Percentiles rank a stretch among this genome's conserved stretches.
Conservation (phyloP, 78 protist genomes). For the Ministeria vibrans region DNA sequence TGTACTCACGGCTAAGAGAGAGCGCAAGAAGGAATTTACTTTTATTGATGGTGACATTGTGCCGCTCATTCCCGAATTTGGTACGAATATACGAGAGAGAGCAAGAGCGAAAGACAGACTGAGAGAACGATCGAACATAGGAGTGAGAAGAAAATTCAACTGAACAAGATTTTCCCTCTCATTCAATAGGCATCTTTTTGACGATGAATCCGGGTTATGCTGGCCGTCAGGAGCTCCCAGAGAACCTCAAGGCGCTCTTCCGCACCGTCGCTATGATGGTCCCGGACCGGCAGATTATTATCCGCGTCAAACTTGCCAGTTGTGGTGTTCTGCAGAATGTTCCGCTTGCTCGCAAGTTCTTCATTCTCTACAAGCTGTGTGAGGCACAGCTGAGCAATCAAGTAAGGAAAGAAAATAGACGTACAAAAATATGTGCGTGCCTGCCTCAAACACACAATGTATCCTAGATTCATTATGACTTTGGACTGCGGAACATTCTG, state of each 20-base stretch:
- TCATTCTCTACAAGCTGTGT: conserved; percentile 90
- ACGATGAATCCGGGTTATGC: conserved; percentile 93
- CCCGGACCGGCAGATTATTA: conserved; percentile 76
- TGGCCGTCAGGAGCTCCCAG: conserved; percentile 92
- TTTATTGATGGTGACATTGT: conserved; percentile 61
- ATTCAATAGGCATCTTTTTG: conserved; percentile 79
- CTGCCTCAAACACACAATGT: too few species aligned
- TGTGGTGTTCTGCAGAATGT: conserved; percentile 92
- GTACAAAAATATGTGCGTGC: too few species aligned
- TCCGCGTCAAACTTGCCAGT: conserved; percentile 84
- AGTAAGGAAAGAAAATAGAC: too few species aligned
- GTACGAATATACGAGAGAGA: too few species aligned
- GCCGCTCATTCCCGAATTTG: conserved; percentile 30
- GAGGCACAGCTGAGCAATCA: conserved; percentile 83
- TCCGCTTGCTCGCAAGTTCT: conserved; percentile 79
- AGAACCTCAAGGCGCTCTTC: conserved; percentile 81
- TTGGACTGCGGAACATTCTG: conserved; percentile 96
- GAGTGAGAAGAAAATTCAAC: too few species aligned
- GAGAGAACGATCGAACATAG: too few species aligned
- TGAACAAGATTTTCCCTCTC: too few species aligned
- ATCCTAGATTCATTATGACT: conserved; percentile 97
- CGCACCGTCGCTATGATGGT: conserved; percentile 89
- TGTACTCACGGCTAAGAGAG: conserved; percentile 55
- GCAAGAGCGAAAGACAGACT: too few species aligned
- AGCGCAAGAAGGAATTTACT: conserved; percentile 30